Evolutionary conservation across 345 rosid species (phyloP), one percentile per base, ranked within the genome.

Genomic region (Garcia nutans): DNA sequence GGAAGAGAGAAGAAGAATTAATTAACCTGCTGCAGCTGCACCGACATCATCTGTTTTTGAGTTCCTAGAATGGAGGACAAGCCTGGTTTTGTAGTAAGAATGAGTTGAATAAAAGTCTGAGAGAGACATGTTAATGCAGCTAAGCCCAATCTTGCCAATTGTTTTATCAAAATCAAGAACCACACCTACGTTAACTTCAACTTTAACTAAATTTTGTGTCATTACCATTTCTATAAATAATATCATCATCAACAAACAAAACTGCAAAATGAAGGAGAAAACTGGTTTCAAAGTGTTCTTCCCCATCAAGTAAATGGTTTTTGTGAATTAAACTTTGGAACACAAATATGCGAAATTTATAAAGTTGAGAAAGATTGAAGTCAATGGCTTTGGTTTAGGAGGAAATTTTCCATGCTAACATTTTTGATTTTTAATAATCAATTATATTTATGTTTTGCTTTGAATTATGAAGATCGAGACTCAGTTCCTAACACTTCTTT

Each of bases 51-150:
- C 83, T 33, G 16, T 11, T 33, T 57, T 58, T 59, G 84, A 80
- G 72, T 85, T 73, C 50, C 70, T 74, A 50, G 28, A 3, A 58
- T 60, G 2, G 72, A 83, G n/a, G 45, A 60, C 45, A 10, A 83
- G 67, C 62, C 84, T 78, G 65, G 86, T 83, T 41, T 47, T 73
- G 61, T 70, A 85, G 68, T 78, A 13, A 61, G 42, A 31, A 60
- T 73, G 68, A 11, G 68, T 5, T 8, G 65, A 58, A 54, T 85
- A 82, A 17, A 82, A 85, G 52, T 82, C 86, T 1, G 82, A 66
- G 10, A 83, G 66, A 1, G 81, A 76, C 83, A 83, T 80, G 59
- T 80, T 54, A 22, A 82, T 76, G 77, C 84, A 83, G 44, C 81
- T 82, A 70, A 76, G 23, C 0, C 70, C 80, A 5, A 64, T 64